Conservation (phyloP, 1,139 yeast species). For the Suhomyces anneliseae region DNA sequence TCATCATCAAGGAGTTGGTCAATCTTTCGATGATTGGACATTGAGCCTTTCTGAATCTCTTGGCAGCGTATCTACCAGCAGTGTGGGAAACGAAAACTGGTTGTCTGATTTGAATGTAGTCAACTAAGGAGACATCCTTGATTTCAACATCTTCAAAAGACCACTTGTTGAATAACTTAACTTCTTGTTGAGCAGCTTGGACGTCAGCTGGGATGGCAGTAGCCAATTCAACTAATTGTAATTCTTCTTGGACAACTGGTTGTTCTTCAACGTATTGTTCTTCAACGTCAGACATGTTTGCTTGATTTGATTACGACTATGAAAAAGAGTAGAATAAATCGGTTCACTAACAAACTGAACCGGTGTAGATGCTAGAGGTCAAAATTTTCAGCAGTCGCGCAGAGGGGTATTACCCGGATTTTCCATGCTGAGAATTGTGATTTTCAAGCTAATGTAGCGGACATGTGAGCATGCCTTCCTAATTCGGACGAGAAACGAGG, state of each 20-base stretch:
- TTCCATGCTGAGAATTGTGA: slow-evolving; percentile 6
- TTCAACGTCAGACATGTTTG: slow-evolving; percentile 53
- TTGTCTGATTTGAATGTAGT: slow-evolving; percentile 96
- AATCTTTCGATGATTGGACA: slow-evolving; percentile 99
- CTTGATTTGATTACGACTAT: slow-evolving; percentile 10
- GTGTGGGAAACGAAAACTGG: slow-evolving; percentile 99
- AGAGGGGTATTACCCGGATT: slow-evolving; percentile 11
- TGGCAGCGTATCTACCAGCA: slow-evolving; percentile 99
- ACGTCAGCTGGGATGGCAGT: slow-evolving; percentile 96
- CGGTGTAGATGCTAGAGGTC: slow-evolving; percentile 1
- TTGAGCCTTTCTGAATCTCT: slow-evolving; percentile 99
- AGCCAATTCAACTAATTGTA: slow-evolving; percentile 81
- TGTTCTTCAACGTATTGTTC: slow-evolving; percentile 55
- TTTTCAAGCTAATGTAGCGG: slow-evolving; percentile 10
- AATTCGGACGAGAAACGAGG: slow-evolving; percentile 10
- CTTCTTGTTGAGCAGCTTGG: slow-evolving; percentile 93
- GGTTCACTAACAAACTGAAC: slow-evolving; percentile 4
- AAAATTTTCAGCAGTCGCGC: slow-evolving; percentile 12
- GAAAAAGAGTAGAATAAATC: slow-evolving; percentile 10
- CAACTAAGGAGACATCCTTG: slow-evolving; percentile 97
- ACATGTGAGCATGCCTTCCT: slow-evolving; percentile 14
- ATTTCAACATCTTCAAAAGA: slow-evolving; percentile 96
- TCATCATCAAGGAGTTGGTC: slow-evolving; percentile 99
- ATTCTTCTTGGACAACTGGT: slow-evolving; percentile 72
- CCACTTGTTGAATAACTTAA: slow-evolving; percentile 99